Evolutionary conservation across 2,329 filamentous ascomycete species (phyloP), one percentile per base, ranked within the genome.

Genomic region (Colletotrichum neosansevieriae): DNA sequence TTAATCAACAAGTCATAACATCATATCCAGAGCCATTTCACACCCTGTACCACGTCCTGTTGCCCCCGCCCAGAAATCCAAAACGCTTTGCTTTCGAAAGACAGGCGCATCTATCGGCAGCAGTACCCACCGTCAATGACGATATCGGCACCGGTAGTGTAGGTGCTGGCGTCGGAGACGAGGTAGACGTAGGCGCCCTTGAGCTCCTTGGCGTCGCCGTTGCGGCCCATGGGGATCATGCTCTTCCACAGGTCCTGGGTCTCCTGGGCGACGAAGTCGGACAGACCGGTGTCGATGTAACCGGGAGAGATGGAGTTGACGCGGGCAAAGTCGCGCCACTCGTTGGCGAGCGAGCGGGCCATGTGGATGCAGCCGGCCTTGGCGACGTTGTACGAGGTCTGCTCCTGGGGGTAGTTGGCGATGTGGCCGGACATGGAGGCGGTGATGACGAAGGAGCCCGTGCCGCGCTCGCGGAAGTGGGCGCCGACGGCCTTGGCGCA

Each of bases 181-280:
- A 95, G 84, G 79, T 93, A 94, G 58, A 94, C 83, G 77, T 91
- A 95, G n/a, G 90, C 91, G 7, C 90, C 91, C 82, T 93, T 93
- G 72, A 94, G 82, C 82, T 94, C 92, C 74, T 90, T 87, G 2
- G 88, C 82, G 60, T 88, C 80, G 4, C 90, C 91, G 74, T 92
- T 88, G 73, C 92, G 83, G 44, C 86, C 90, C 86, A 94, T 89
- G 53, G 91, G 91, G 59, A 92, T 93, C 85, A 93, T 93, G 75
- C 87, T 86, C 75, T 86, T 85, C 91, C 92, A 94, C 70, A 92
- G 85, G 61, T 88, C 84, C 82, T 93, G 91, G 12, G 88, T 92
- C 76, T 92, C 87, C 24, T 83, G 71, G 7, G 88, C 84, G n/a
- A 90, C 83, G 70, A 92, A 92, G 75, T 86, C 84, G 34, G 88